Evolutionary conservation across 805 yeast species (phyloP).

Genomic region (Kregervanrija pseudodelftensis): DNA sequence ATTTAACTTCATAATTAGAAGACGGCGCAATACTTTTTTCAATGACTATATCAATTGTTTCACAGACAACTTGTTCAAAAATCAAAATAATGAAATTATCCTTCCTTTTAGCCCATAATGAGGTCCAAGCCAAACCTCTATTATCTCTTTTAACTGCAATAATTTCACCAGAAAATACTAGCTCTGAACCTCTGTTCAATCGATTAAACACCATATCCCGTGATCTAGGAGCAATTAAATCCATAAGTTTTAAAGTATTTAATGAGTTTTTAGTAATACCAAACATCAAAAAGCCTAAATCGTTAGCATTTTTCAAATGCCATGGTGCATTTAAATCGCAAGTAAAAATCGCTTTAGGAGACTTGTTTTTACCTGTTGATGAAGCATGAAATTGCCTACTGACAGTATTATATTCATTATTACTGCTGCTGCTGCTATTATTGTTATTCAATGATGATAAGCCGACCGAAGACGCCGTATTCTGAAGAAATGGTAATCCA

Average conservation of each 20-base stretch:
- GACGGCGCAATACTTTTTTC: conserved; percentile 27
- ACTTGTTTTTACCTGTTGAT: conserved; percentile 57
- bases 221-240: conserved; percentile 70
- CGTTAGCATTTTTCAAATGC: conserved; percentile 78
- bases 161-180: conserved; percentile 76
- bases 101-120: conserved; percentile 82
- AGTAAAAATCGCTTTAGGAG: conserved; percentile 83
- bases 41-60: conserved; percentile 51
- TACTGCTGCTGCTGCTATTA: neutral
- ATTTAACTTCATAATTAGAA: conserved; percentile 8
- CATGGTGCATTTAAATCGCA: conserved; percentile 71
- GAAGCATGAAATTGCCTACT: conserved; percentile 44
- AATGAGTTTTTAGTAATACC: conserved; percentile 68
- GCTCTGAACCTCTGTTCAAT: conserved; percentile 36
- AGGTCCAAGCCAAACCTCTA: conserved; percentile 68
- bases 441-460: conserved; percentile 14
- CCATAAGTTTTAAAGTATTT: conserved; percentile 58
- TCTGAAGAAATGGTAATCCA: conserved; percentile 19
- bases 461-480: conserved; percentile 22
- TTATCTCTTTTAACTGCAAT: conserved; percentile 72
- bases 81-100: conserved; percentile 70
- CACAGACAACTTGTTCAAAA: conserved; percentile 78
- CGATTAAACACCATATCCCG: conserved; percentile 60
- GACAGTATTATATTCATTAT: neutral
- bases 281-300: conserved; percentile 79